Base-by-base conservation (phyloP, 2,329 filamentous ascomycete species). In the Pseudocercospora fijiensis region DNA sequence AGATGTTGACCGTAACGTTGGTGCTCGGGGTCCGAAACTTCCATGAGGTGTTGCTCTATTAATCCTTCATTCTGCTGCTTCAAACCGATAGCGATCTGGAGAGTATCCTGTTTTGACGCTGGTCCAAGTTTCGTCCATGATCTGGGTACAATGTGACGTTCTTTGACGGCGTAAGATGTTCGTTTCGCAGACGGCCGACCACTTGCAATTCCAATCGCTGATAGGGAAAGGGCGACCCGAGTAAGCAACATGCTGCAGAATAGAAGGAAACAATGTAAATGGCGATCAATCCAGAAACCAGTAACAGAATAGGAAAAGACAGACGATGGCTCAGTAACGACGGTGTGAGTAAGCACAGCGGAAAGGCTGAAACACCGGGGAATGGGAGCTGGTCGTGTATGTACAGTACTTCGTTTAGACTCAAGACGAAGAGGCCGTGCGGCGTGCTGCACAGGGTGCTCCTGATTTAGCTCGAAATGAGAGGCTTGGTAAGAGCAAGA, bases 41-140 rank as follows among this genome's bases (percentile, higher is more conserved):
- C 80, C 62, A 79, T 78, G 5, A 87, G 76, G 68, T 85, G 84
- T 64, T 79, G 79, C 72, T 86, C 83, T 27, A 87, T 77, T 67
- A 83, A 81, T 18, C 79, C 78, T 60, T 86, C 85, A 52, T 82
- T 81, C 64, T 79, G 78, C 71, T 87, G 85, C 77, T 83, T 86
- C 62, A 88, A 73, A 26, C 82, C 85, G 70, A 87, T 86, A 56
- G 85, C 81, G 56, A 88, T 75, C 28, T 84, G 75, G 64, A 87
- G 79, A 27, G 79, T 75, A 65, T 83, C 80, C 22, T 78, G 73
- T 45, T 80, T 77, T 33, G 83, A 79, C 4, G 84, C 81, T 45
- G 79, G 76, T 30, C 78, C 79, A 56, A 81, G 70, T 62, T 78
- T 78, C 10, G 73, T 78, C 85, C 85, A 88, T 61, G 76, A 76